Evolutionary conservation across 768 basidiomycete genomes (phyloP), one percentile per base, ranked within the genome.

Genomic region (Mycena crocata): DNA sequence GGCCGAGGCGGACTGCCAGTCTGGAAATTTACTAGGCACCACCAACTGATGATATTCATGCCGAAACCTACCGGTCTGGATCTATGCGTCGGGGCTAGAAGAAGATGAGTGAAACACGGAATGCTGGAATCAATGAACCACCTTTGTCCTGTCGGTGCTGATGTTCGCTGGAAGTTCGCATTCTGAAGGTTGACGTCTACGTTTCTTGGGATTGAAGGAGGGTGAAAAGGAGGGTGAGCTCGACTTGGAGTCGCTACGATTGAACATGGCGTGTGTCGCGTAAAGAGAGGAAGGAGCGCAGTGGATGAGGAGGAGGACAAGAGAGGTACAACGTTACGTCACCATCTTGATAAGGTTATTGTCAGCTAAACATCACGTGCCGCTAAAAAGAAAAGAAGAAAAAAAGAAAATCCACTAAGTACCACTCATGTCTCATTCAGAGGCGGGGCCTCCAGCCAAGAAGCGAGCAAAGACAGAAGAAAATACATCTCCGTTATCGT

Each of bases 1-100:
- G 57, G 7, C 69, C 69, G 19, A 70, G 65, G 23, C 69, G 69
- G 24, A 59, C 39, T 30, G 69, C 69, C 51, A 70, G 49, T 3
- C 68, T 69, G 34, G 15, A 51, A 26, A 24, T 35, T 26, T 17
- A 52, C 52, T 50, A 48, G 40, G 9, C 24, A 23, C 23, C 5
- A 23, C 14, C 9, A 17, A 39, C 40, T 26, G 9, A 24, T n/a
- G 51, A 34, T n/a, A 48, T 34, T 8, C 5, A 19, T 12, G 10
- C 13, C 17, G 28, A 44, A 37, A 26, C 63, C 14, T 44, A 69
- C 68, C 64, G 61, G 52, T 70, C 69, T 21, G 69, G 69, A 49
- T 70, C 69, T 1, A 70, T 70, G 26, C 34, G 51, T 19, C 40
- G 32, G 19, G 69, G 40, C 54, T 15, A 67, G 8, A 21, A 19